Base-by-base conservation (phyloP, 306 rosid genomes). In the Spatholobus suberectus region DNA sequence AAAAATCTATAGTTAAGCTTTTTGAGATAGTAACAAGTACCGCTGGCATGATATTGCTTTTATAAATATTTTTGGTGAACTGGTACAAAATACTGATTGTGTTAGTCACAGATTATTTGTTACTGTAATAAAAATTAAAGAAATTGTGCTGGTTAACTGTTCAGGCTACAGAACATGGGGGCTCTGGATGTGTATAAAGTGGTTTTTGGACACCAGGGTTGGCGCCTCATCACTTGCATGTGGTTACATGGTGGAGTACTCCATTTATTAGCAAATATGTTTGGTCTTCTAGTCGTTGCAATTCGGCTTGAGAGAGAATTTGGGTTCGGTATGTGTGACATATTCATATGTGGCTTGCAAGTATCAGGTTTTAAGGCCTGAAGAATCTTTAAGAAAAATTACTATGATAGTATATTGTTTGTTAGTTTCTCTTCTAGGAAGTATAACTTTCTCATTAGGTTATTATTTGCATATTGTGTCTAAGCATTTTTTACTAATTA, bases 171-270 rank as follows among this genome's bases (percentile, higher is more conserved):
- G 85, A 88, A 78, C 65, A 90, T 91, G 97, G 97, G 97, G 52
- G 97, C 89, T 75, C 70, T 93, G 20, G 93, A 86, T 81, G 93
- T 89, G 47, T 37, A 9, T 38, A 90, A 84, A 87, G 90, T 90
- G 72, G 88, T 90, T 73, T 49, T 86, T 41, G 34, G 73, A n/a
- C 84, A 89, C 80, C 92, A 93, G 83, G 88, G 90, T 29, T 93
- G 97, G 96, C 96, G 94, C 47, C 94, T 93, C 46, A 77, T 93
- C 20, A 79, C 92, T 40, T 90, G 97, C 85, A 90, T 86, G 73
- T 93, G 96, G 97, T 85, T 93, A 79, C 97, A 93, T 80, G 96
- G 74, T 46, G 97, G 97, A 35, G 85, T 91, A 63, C 88, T 93
- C 70, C 97, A 93, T 77, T n/a, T 93, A 3, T 37, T 93, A 82